These are phyloP conservation scores for Lathyrus sativus DNA, from an alignment of 306 rosid species.

Conservation along the genomic window DNA sequence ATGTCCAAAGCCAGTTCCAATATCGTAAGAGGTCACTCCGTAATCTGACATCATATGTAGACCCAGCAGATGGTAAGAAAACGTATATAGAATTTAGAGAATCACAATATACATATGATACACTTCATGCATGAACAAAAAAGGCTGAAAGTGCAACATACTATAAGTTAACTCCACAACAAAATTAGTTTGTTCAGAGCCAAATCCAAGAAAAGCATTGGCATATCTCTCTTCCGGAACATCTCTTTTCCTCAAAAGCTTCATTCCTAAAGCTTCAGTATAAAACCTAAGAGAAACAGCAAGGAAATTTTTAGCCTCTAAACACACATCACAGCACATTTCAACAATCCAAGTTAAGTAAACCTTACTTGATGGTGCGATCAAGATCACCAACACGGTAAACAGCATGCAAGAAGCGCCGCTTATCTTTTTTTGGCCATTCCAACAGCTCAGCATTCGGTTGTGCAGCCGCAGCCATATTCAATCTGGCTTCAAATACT, in stretches of 20 bases:
- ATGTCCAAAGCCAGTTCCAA: slow-evolving; percentile 94
- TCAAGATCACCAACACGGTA: slow-evolving; percentile 98
- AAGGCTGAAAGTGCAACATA: slow-evolving; percentile 46
- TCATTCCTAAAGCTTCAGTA: slow-evolving; percentile 89
- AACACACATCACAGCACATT: slow-evolving; percentile 14
- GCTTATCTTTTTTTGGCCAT: slow-evolving; percentile 87
- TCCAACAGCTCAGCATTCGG: slow-evolving; percentile 70
- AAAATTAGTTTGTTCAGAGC: slow-evolving; percentile 75
- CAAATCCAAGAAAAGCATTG: slow-evolving; percentile 92
- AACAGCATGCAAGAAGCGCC: slow-evolving; percentile 85
- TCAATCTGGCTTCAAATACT: slow-evolving; percentile 18
- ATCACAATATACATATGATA: slow-evolving; percentile 20
- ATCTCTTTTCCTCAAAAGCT: slow-evolving; percentile 78
- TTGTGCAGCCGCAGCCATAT: slow-evolving; percentile 77
- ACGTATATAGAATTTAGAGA: background rate
- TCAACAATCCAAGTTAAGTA: slow-evolving; percentile 3
- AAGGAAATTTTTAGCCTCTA: slow-evolving; percentile 14
- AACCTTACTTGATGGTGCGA: slow-evolving; percentile 82
- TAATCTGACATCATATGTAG: slow-evolving; percentile 55
- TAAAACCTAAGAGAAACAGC: slow-evolving; percentile 62
- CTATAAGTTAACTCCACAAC: slow-evolving; percentile 92
- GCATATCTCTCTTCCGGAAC: slow-evolving; percentile 86
- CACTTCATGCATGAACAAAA: slow-evolving; percentile 13
- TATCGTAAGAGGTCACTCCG: slow-evolving; percentile 82
- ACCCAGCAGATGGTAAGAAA: background rate